Evolutionary conservation across 1,284 basidiomycete genomes (phyloP), one percentile per base, ranked within the genome.

Genomic region (Ustilago trichophora): DNA sequence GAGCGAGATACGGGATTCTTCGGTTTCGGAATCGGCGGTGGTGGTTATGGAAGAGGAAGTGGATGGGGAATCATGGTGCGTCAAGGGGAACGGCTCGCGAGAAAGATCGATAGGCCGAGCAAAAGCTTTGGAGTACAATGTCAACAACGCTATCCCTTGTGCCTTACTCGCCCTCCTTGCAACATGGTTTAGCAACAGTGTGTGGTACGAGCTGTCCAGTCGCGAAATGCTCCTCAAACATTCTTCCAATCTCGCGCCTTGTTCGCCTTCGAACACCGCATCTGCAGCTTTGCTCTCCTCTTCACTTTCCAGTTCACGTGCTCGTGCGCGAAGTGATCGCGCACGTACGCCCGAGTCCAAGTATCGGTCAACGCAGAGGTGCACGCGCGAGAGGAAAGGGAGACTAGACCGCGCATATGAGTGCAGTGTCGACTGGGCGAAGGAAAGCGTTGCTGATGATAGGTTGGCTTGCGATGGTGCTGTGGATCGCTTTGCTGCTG

Each of bases 141-240:
- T 92, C 26, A 99, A 87, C 32, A 98, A 86, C 2, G 95, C 96
- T 7, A 92, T 89, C 0, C 96, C 95, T 82, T 99, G 96, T 3
- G 93, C 87, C 62, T 87, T 90, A 16, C 91, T 94, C 16, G 95
- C 93, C 15, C 96, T 85, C 25, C 91, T 85, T 3, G 91, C 87
- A 58, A 96, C 89, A 78, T 95, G 91, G 75, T 94, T 97, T 37
- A 97, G 87, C 1, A 91, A 90, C 85, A 91, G 91, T 9, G 87
- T 82, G 47, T 98, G 91, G 82, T 93, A 93, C 19, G 90, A 84
- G 11, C 85, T 83, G 75, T 98, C 94, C 22, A 95, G 82, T 21
- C 29, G 24, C 0, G 56, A 31, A 2, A 80, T 50, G 2, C 22
- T 11, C 0, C 19, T 8, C 8, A 75, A 10, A 25, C 63, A 62